Conservation (phyloP, 495 filamentous ascomycete species). For the Immersiella caudata region DNA sequence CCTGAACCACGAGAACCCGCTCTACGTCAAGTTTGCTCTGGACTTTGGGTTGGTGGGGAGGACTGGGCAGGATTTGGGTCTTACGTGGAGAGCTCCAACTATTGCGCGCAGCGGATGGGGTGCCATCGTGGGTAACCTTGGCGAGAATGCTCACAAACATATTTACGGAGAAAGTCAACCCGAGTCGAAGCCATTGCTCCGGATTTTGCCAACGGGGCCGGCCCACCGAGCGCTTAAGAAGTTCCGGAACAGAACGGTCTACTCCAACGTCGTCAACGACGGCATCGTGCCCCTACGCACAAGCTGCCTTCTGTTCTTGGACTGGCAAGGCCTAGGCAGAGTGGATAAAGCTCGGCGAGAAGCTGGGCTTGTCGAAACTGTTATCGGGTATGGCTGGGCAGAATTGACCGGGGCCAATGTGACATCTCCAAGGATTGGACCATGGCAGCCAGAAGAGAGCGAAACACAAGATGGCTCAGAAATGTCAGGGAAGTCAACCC, state of each 20-base stretch:
- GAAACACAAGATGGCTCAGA: conserved; percentile 29
- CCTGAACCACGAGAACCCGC: conserved; percentile 93
- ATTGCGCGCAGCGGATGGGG: conserved; percentile 84
- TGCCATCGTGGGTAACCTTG: conserved; percentile 77
- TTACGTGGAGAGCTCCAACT: conserved; percentile 90
- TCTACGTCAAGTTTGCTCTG: conserved; percentile 95
- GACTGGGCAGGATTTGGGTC: conserved; percentile 90
- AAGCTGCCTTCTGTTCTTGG: conserved; percentile 93
- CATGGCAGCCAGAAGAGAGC: conserved; percentile 39
- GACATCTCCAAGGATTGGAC: conserved; percentile 38
- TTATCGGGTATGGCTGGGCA: conserved; percentile 92
- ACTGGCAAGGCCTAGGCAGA: conserved; percentile 90
- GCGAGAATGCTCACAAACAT: conserved; percentile 63
- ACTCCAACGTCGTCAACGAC: conserved; percentile 98
- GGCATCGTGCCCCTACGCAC: conserved; percentile 94
- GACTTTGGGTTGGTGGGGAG: conserved; percentile 94
- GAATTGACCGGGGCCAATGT: conserved; percentile 81
- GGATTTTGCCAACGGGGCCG: conserved; percentile 90
- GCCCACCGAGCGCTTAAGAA: conserved; percentile 83
- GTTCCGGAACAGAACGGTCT: conserved; percentile 89
- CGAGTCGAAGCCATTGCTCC: conserved; percentile 82
- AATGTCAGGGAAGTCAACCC: conserved; percentile 32
- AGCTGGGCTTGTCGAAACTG: conserved; percentile 86
- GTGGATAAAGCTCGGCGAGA: conserved; percentile 94
- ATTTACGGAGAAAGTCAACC: conserved; percentile 68